Evolutionary conservation across 2,329 filamentous ascomycete genomes (phyloP), one percentile per base, ranked within the genome.

Genomic region (Colletotrichum sp.): DNA sequence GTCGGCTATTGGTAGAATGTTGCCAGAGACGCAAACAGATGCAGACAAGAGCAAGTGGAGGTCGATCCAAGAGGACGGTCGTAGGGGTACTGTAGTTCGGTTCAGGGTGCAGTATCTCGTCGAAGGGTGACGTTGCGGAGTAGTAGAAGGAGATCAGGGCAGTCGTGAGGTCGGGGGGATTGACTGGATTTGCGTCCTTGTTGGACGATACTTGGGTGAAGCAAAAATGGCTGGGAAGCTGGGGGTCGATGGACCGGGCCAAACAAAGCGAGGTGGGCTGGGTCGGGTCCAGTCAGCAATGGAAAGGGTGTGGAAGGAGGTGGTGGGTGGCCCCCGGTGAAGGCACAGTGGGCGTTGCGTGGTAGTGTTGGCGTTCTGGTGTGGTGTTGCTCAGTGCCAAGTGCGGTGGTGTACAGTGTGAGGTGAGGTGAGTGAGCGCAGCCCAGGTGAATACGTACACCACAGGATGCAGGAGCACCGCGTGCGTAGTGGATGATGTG

Each of bases 191-290:
- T 74, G 71, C 65, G 64, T 72, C 49, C 49, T 66, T 76, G 74
- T 74, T 76, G 71, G 74, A 76, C 62, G 71, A 69, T 52, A 52
- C 44, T 52, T 52, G 44, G 44, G 44, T 64, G 71, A 69, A 74
- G 74, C 71, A 76, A 69, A 74, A 76, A 76, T 74, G 74, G 74
- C 74, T 76, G 74, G 74, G 74, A 76, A 76, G 74, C 74, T 73
- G 70, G 74, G 69, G 74, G 71, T 57, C 44, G 74, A 76, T 76
- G 74, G 70, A 69, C 73, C 64, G 71, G 59, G 74, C 64, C 64
- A 73, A 76, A 74, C 74, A 76, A 74, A 74, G 74, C 74, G 65
- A 76, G 64, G 59, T 65, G 74, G 70, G 69, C 69, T 75, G 72
- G 72, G 72, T 69, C 72, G 72, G 72, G 72, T 72, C 72, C 72